Evolutionary conservation across 2,329 filamentous ascomycete genomes (phyloP).

Genomic region (Alternaria sp.): DNA sequence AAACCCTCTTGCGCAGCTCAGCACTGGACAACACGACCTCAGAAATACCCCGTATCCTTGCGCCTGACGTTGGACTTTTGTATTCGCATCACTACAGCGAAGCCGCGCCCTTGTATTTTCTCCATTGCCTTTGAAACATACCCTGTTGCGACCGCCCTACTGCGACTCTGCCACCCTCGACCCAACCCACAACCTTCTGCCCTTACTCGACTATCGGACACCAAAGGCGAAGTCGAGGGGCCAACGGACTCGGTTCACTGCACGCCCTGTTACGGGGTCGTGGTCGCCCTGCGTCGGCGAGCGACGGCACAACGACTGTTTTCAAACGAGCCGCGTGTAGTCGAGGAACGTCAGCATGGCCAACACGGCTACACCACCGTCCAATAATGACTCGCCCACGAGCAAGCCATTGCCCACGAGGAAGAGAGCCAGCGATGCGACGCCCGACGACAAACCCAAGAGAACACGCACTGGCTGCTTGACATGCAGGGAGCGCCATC

Average conservation of each 20-base stretch:
- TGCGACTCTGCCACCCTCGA: neutral
- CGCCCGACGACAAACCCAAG: slow-evolving; percentile 70
- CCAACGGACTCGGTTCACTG: slow-evolving; percentile 1
- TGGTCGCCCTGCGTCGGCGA: slow-evolving; percentile 12
- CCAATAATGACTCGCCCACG: slow-evolving; percentile 31
- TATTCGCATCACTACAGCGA: slow-evolving; percentile 10
- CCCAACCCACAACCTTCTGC: neutral
- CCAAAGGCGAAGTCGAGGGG: slow-evolving; percentile 12
- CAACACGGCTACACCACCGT: slow-evolving; percentile 33
- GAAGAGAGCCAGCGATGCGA: slow-evolving; percentile 34
- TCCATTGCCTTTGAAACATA: slow-evolving; percentile 13
- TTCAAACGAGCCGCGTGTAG: slow-evolving; percentile 1
- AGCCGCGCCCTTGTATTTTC: neutral
- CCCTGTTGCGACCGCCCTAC: neutral
- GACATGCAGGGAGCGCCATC: slow-evolving; percentile 86
- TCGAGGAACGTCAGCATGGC: slow-evolving; percentile 24
- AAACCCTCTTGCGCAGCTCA: neutral
- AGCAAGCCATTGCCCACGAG: slow-evolving; percentile 25
- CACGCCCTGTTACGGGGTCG: slow-evolving; percentile 18
- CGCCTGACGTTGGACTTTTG: neutral
- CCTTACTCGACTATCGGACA: neutral
- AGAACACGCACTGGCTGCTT: slow-evolving; percentile 89
- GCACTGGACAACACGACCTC: neutral
- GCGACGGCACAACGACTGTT: slow-evolving; percentile 7
- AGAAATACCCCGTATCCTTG: slow-evolving; percentile 1